Base-by-base conservation (phyloP, 345 rosid genomes). In the Nasturtium officinale region DNA sequence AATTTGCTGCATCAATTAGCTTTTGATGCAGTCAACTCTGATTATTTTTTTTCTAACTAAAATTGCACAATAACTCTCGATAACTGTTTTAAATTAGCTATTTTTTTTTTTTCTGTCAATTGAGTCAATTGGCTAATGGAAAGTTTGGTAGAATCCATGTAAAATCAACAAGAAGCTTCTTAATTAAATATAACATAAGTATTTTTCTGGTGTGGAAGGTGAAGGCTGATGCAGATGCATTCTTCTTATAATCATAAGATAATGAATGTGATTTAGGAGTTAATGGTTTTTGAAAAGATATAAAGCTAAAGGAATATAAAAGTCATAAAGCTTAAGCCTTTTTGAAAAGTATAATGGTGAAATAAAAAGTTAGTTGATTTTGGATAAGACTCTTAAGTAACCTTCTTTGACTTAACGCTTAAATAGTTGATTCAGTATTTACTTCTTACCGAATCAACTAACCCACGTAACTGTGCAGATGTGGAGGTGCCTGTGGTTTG, bases 401-500 rank as follows among this genome's bases (percentile, higher is more conserved):
- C 43, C 42, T 65, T 65, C 32, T 65, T 65, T 18, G 38, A 50
- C 59, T 71, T 33, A 65, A 21, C n/a, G n/a, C n/a, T 35, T 26
- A 3, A 37, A 15, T 50, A 26, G 35, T n/a, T 72, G 47, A 51
- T 5, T 71, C 37, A 70, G 50, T 59, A n/a, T 9, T 2, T 54
- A 7, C 51, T 45, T 15, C 35, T 46, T 53, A 45, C 23, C 33
- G 30, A 35, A 25, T 35, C 60, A 70, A 54, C 15, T 70, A 10
- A 9, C 2, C 37, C 0, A 7, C 28, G 32, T 6, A 52, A 67
- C 54, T 76, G 51, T 83, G 91, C 91, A 91, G 97, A 87, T 78
- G 85, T 91, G 56, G 96, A 91, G 78, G 87, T 91, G 25, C 97
- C 97, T 0, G 87, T 84, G 51, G 87, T 86, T 17, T 91, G 97